Evolutionary conservation across 306 rosid genomes (phyloP).

Genomic region (Trifolium fragiferum): DNA sequence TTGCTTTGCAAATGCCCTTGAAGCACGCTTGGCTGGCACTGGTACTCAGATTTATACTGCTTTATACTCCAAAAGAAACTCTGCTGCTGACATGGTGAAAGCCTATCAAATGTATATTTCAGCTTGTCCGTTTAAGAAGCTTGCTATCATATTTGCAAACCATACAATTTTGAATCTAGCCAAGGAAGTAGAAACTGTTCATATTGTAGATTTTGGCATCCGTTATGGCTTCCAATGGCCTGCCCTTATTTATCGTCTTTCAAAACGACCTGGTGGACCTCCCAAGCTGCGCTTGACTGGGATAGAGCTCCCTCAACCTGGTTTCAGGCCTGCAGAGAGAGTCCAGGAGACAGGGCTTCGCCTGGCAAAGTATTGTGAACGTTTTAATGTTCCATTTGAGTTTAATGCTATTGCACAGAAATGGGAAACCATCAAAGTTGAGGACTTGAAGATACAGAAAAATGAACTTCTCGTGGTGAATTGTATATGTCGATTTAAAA

Average conservation of each 20-base stretch:
- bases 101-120: conserved; percentile 50
- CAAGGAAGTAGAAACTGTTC: conserved; percentile 54
- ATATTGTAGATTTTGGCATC: conserved; percentile 84
- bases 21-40: conserved; percentile 69
- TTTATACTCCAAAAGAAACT: conserved; percentile 43
- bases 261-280: conserved; percentile 65
- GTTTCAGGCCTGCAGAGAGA: conserved; percentile 71
- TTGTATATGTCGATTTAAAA: conserved; percentile 50
- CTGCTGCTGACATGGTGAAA: conserved; percentile 66
- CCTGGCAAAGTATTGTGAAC: conserved; percentile 65
- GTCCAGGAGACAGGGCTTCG: conserved; percentile 79
- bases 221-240: conserved; percentile 90
- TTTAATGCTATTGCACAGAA: conserved; percentile 60
- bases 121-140: conserved; percentile 63
- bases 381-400: conserved; percentile 75
- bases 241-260: conserved; percentile 62
- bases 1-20: conserved; percentile 71
- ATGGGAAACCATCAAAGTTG: conserved; percentile 68
- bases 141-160: conserved; percentile 57
- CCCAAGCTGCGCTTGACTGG: conserved; percentile 83
- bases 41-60: conserved; percentile 50
- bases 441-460: conserved; percentile 59
- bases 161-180: conserved; percentile 52
- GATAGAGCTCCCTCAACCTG: conserved; percentile 74
- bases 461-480: conserved; percentile 65